Base-by-base conservation (phyloP, 306 rosid genomes). In the Adenanthera pavonina region DNA sequence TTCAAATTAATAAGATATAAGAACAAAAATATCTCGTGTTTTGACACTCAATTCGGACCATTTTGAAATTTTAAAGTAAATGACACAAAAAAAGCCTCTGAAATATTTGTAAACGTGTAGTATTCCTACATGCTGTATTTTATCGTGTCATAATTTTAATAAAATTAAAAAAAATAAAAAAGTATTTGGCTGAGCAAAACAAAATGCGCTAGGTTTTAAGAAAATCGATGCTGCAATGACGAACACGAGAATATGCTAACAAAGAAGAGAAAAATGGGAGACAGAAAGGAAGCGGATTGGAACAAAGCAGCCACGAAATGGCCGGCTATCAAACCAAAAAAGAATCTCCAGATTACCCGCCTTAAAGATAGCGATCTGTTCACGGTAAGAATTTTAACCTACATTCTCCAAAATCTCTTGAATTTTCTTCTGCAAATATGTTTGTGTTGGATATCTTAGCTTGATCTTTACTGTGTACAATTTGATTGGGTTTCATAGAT, bases 291-390 rank as follows among this genome's bases (percentile, higher is more conserved):
- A 25, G 81, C 20, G 2, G 81, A 46, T 87, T 83, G 82, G 20
- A 75, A 73, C 61, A 87, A 82, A 78, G 41, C 83, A n/a, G 44
- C 78, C 0, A 12, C 88, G 33, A 86, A 84, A 57, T 93, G 98
- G 97, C 99, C 99, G 2, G 4, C 68, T 62, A 83, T 95, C 86
- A 91, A 92, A 84, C 89, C 98, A 51, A 95, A 95, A 78, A 82
- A 78, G 47, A 85, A 90, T 86, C 90, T 93, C 20, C 93, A 84
- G 56, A 85, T 87, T 47, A 84, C 68, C 43, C 90, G 59, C 33
- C 76, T 95, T 67, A 91, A 90, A 74, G 90, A 90, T n/a, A 41
- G 70, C 59, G 88, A 95, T 89, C 99, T 95, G 6, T 93, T 93
- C 75, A 87, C 94, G 72, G 99, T 95, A 78, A 61, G 86, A 74